A percentile compares a stretch with the other conserved stretches of the same genome.
phyloP scores from a whole-genome alignment of 305 asterid genomes.

The Solanum aculeatissimum region DNA sequence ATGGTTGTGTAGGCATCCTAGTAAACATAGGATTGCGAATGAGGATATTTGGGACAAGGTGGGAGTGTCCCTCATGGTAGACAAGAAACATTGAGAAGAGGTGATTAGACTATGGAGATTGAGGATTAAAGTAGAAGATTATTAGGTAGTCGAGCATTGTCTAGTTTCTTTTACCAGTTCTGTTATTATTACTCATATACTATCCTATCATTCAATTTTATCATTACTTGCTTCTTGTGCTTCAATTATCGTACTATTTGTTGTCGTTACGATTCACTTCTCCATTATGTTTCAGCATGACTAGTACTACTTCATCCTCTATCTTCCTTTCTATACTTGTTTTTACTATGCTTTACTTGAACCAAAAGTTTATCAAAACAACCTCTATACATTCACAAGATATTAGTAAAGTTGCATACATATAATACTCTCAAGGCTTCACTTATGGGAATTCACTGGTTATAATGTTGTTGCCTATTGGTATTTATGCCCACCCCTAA shows the following conservation, averaged over 20 bases:
- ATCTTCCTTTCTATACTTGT: not conserved
- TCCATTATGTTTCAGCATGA: not conserved
- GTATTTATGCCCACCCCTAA: too few relatives aligned
- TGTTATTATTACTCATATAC: too few relatives aligned
- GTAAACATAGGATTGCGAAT: not conserved
- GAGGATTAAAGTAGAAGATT: not conserved
- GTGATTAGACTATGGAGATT: not conserved
- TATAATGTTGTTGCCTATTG: not conserved
- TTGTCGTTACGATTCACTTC: not conserved
- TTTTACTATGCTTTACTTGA: too few relatives aligned
- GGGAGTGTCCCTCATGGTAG: too few relatives aligned
- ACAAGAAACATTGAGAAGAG: not conserved
- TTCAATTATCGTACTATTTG: too few relatives aligned
- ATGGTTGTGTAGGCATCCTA: not conserved
- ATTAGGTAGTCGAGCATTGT: not conserved
- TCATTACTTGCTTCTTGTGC: too few relatives aligned
- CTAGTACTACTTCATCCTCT: not conserved
- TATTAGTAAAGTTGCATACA: not conserved
- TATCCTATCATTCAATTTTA: too few relatives aligned
- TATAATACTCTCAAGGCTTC: not conserved
- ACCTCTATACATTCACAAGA: not conserved
- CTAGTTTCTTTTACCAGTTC: too few relatives aligned
- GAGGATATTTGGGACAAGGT: not conserved
- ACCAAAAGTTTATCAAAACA: too few relatives aligned
- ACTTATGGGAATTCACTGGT: not conserved